Percentiles rank a stretch among this genome's conserved stretches.
Conservation (phyloP, 306 rosid species). For the Ormosia emarginata region DNA sequence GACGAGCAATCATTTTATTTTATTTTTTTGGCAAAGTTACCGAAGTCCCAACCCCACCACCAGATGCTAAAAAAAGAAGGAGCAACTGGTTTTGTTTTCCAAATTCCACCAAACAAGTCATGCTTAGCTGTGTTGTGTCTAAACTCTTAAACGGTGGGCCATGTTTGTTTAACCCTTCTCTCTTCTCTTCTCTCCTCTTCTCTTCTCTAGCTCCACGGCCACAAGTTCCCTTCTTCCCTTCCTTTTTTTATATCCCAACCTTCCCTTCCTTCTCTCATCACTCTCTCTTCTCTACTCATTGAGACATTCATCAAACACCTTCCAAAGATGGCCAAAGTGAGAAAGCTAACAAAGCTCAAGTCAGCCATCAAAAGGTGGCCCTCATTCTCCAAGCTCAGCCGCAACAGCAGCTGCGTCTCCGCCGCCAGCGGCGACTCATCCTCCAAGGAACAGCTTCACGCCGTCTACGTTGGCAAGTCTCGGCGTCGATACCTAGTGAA, state of each 20-base stretch:
- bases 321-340: conserved; percentile 61
- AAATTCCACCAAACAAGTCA: conserved; percentile 38
- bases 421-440: neutral
- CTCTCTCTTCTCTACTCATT: neutral
- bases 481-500: conserved; percentile 66
- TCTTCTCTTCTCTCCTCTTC: neutral
- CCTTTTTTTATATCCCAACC: neutral
- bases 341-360: conserved; percentile 79
- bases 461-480: conserved; percentile 76
- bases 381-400: conserved; percentile 61
- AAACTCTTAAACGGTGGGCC: conserved; percentile 58
- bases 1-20: neutral
- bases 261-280: neutral
- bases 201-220: neutral
- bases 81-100: conserved; percentile 37
- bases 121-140: conserved; percentile 60
- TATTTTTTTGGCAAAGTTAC: neutral
- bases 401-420: conserved; percentile 42
- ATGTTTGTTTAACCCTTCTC: conserved; percentile 20
- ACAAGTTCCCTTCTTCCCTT: neutral
- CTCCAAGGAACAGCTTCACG: conserved; percentile 24
- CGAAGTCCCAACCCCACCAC: conserved; percentile 3
- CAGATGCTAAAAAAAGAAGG: conserved; percentile 24
- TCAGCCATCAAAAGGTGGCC: conserved; percentile 83
- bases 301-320: conserved; percentile 28